Evolutionary conservation across 2,329 filamentous ascomycete species (phyloP), one percentile per base, ranked within the genome.

Genomic region (Tolypocladium inflatum): DNA sequence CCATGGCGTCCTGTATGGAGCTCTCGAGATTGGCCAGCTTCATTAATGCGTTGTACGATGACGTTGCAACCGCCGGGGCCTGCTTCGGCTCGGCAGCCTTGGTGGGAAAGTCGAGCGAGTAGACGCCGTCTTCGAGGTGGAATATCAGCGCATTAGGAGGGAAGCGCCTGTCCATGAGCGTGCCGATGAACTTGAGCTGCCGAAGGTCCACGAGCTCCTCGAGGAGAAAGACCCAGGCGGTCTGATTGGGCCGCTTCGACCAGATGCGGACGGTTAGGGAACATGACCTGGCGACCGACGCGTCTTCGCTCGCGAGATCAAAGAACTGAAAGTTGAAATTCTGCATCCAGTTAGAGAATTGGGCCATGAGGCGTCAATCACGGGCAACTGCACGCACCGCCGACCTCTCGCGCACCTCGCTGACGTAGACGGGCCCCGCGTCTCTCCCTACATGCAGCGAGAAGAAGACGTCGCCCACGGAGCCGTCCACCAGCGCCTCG

Each of bases 291-390:
- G 88, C 87, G 26, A 91, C 78, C 3, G 74, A 69, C 0, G 88
- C 81, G 0, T 82, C 84, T 61, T 81, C 84, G 7, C 78, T 73
- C 30, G 81, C 80, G 7, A 96, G 80, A 61, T 95, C 88, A 69
- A 97, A 95, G 69, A 89, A 88, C 50, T 84, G 85, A 70, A 96
- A 97, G 65, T 88, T 91, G 62, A 94, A 94, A 70, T 97, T 97
- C 81, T 83, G 58, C 56, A 19, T 17, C 19, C 37, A 19, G 6
- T 51, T 43, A 54, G 42, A 63, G 30, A 60, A 10, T 4, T 8
- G 41, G 4, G 21, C n/a, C 23, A 33, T 21, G 26, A 17, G 13
- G 26, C 37, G 38, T 41, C 50, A 57, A 33, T 38, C 48, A 54
- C 50, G 15, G 58, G 26, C 26, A 39, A 42, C 42, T 35, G 43